Base-by-base conservation (phyloP, 176 grass and related monocot species). In the Typha latifolia region DNA sequence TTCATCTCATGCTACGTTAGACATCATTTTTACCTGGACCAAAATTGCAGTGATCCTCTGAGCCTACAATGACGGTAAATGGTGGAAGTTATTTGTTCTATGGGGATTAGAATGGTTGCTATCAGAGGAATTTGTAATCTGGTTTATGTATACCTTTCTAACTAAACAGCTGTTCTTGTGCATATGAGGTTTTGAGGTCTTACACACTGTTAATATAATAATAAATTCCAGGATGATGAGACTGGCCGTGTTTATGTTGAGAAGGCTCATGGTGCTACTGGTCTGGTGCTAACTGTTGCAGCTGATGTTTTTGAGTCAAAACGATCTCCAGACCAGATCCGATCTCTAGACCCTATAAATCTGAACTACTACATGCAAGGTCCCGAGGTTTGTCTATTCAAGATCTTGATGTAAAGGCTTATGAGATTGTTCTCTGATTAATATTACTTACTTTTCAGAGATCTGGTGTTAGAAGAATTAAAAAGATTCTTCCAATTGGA, bases 291-390 rank as follows among this genome's bases (percentile, higher is more conserved):
- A 72, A 97, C 89, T 75, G 67, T 92, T 84, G 88, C 83, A 67
- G 92, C 89, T 78, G 94, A 97, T 69, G 84, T 89, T 82, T 97
- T 97, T 78, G 94, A 97, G 20, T 97, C 94, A 23, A 89, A 85
- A 47, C 75, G 94, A 56, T 86, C 88, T 32, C 83, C 92, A 74
- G 94, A 92, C 8, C 89, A 89, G 50, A 89, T n/a, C n/a, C n/a
- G 94, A 68, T 93, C 94, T 73, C 86, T 99, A 61, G 94, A n/a
- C n/a, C n/a, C n/a, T n/a, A n/a, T n/a, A n/a, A n/a, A n/a, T n/a
- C n/a, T n/a, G n/a, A n/a, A n/a, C n/a, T n/a, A 99, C 76, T 99
- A 99, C 77, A 78, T 99, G 51, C 94, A 99, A 84, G 94, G 94
- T 65, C 69, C 93, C 29, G 93, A 99, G 94, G 94, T 99, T 81